phyloP scores from a whole-genome alignment of 1,284 basidiomycete genomes.

The Trametes versicolor region DNA sequence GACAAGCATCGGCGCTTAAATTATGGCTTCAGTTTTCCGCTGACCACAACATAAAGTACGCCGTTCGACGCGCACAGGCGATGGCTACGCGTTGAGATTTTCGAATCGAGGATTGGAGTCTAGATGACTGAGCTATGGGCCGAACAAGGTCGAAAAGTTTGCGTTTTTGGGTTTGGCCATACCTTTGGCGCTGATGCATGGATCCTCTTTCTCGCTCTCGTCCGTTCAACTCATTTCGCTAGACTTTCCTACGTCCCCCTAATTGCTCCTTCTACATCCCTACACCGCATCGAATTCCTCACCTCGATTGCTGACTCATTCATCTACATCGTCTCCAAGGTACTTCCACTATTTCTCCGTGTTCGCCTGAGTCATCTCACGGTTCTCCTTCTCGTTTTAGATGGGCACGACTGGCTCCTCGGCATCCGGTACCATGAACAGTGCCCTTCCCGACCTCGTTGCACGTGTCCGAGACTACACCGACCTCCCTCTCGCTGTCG shows the following conservation, averaged over 20 bases:
- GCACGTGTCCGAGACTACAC: slow-evolving; percentile 78
- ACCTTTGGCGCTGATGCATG: no score
- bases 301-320: slow-evolving; percentile 95
- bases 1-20: no score
- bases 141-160: no score
- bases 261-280: slow-evolving; percentile 93
- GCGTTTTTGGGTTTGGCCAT: no score
- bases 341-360: slow-evolving; percentile 43
- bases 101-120: no score
- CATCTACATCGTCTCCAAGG: slow-evolving; percentile 96
- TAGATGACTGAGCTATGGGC: no score
- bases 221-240: not conserved
- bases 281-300: slow-evolving; percentile 90
- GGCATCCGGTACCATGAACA: slow-evolving; percentile 76
- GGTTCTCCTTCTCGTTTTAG: slow-evolving; percentile 50
- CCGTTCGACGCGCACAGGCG: no score
- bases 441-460: slow-evolving; percentile 82
- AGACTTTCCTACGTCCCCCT: slow-evolving; percentile 97
- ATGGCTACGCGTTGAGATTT: no score
- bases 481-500: slow-evolving; percentile 90
- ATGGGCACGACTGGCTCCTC: slow-evolving; percentile 99
- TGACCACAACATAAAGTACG: no score
- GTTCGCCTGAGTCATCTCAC: not conserved
- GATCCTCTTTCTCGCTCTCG: no score
- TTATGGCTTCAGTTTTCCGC: no score